Base-by-base conservation (phyloP, 805 yeast species). In the Candida golubevii region DNA sequence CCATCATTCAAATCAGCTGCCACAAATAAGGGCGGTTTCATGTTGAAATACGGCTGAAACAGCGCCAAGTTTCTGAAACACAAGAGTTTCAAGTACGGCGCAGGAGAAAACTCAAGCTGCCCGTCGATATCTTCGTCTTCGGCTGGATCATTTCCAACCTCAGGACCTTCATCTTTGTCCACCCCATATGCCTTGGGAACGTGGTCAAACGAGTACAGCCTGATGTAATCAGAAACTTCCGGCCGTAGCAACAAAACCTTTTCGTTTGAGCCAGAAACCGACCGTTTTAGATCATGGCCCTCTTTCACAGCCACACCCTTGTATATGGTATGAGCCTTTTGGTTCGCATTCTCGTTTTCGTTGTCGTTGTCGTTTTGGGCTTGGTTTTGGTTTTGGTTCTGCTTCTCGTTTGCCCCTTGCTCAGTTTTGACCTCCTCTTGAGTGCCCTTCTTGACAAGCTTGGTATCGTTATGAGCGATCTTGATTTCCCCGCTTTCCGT, bases 1-100 rank as follows among this genome's bases (percentile, higher is more conserved):
- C 74, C 74, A 46, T 70, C 60, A 30, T 75, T 79, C 33, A 67
- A 60, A 56, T 83, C 82, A 0, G 95, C 89, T 7, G 83, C 79
- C 0, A 91, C 62, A 51, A 89, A 83, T 1, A 73, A 55, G 0
- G 95, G 75, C 5, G 79, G 75, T 2, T 74, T 65, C 9, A 77
- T 60, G 49, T 76, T 78, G 56, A 82, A 78, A 45, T 67, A 74
- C 2, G 80, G 75, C 46, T 74, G 71, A 39, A 76, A 67, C 35
- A 74, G 68, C 8, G 58, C 49, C 4, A 71, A 53, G 15, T 72
- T 65, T 46, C 87, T 69, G 60, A 87, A 88, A 1, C 96, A 91
- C 7, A 88, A 51, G 1, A 89, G 63, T 46, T 79, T 77, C 39
- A 90, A 63, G 40, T 77, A 74, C 0, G 89, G 82, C 0, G 74